Conservation (phyloP, 257 asterid species). For the Plantago ovata region DNA sequence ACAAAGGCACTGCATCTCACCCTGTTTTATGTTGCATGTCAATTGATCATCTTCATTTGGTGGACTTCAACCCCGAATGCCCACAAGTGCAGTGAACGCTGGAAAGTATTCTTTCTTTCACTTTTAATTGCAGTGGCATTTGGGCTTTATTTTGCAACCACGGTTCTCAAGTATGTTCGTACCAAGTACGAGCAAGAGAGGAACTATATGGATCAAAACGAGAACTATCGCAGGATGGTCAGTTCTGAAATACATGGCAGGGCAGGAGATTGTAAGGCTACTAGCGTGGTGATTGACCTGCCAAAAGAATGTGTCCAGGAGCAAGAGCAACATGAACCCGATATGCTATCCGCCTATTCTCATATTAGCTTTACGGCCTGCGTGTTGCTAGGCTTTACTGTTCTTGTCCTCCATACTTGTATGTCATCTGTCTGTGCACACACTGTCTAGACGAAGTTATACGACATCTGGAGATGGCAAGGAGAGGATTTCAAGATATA, state of each 20-base stretch:
- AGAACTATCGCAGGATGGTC: slow-evolving; percentile 16
- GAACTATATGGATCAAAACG: slow-evolving; percentile 23
- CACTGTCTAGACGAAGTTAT: no score
- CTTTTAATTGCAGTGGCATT: slow-evolving; percentile 16
- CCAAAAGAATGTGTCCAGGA: neutral
- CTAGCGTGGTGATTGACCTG: neutral
- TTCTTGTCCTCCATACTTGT: slow-evolving; percentile 11
- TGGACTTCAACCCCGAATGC: slow-evolving; percentile 16
- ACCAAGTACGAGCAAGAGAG: slow-evolving; percentile 20
- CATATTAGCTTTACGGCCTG: neutral
- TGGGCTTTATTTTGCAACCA: slow-evolving; percentile 20
- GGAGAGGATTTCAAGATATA: no score
- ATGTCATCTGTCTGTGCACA: slow-evolving; percentile 10
- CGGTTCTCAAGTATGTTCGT: slow-evolving; percentile 14
- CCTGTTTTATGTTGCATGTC: slow-evolving; percentile 25
- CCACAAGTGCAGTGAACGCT: slow-evolving; percentile 19
- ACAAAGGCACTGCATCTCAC: slow-evolving; percentile 19
- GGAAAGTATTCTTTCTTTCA: slow-evolving; percentile 26
- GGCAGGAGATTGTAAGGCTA: neutral
- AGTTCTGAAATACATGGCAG: neutral
- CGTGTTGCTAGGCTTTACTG: slow-evolving; percentile 13
- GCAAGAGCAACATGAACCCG: neutral
- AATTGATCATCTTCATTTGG: slow-evolving; percentile 18
- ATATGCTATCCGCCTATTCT: neutral
- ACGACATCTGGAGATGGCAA: no score